Evolutionary conservation across 2,329 filamentous ascomycete species (phyloP).

Genomic region (Hypoxylon sp.): DNA sequence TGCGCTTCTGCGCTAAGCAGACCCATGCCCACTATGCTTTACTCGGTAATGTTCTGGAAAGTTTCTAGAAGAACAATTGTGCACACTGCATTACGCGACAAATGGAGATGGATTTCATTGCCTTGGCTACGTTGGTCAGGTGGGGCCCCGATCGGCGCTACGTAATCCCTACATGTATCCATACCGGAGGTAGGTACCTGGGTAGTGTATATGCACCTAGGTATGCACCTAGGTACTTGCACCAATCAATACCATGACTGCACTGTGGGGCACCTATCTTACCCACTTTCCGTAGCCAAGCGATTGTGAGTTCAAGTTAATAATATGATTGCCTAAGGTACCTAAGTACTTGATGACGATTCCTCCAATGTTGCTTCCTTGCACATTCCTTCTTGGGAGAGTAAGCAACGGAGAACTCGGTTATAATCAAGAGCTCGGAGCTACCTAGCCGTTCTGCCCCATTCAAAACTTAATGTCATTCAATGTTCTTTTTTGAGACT

Average conservation of each 20-base stretch:
- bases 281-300: background rate
- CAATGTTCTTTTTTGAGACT: constrained; percentile 17
- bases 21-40: constrained; percentile 27
- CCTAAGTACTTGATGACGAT: constrained; percentile 12
- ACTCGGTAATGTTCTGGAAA: constrained; percentile 48
- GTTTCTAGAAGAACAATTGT: constrained; percentile 44
- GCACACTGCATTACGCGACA: constrained; percentile 16
- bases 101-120: constrained; percentile 23
- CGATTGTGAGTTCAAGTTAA: constrained; percentile 20
- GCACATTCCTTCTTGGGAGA: constrained; percentile 42
- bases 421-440: constrained; percentile 32
- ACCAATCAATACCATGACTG: constrained; percentile 14
- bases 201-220: no score
- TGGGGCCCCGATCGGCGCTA: constrained; percentile 35
- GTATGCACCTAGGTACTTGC: constrained; percentile 16
- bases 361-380: constrained; percentile 10
- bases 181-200: background rate
- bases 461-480: constrained; percentile 21
- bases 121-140: background rate
- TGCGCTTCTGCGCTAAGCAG: constrained; percentile 25
- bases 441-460: constrained; percentile 4
- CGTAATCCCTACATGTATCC: constrained; percentile 33
- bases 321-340: constrained; percentile 2
- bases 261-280: no score
- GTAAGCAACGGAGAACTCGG: constrained; percentile 40